Evolutionary conservation across 2,329 filamentous ascomycete species (phyloP).

Genomic region (Tolypocladium paradoxum): DNA sequence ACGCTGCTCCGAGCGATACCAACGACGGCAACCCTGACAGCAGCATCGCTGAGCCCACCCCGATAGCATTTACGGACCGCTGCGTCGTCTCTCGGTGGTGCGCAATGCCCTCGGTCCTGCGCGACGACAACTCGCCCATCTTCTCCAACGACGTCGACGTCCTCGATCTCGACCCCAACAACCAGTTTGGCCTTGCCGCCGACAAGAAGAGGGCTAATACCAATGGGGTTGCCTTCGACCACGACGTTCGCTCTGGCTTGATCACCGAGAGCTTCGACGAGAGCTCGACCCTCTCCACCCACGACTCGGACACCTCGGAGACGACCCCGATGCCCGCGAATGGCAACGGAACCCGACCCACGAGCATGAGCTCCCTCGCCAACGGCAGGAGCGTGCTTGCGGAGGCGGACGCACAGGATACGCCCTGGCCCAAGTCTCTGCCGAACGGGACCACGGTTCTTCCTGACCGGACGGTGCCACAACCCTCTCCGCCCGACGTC

Average conservation of each 20-base stretch:
- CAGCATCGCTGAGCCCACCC: background rate
- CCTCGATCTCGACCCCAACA: slow-evolving; percentile 31
- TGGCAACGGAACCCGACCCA: slow-evolving; percentile 30
- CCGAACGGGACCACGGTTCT: slow-evolving; percentile 17
- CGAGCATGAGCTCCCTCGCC: slow-evolving; percentile 49
- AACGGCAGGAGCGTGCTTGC: slow-evolving; percentile 39
- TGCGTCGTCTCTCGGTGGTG: background rate
- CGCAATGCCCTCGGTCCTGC: slow-evolving; percentile 45
- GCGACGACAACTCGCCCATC: slow-evolving; percentile 32
- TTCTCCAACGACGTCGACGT: slow-evolving; percentile 31
- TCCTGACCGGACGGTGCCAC: slow-evolving; percentile 18
- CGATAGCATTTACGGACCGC: background rate
- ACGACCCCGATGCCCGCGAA: slow-evolving; percentile 29
- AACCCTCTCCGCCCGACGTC: slow-evolving; percentile 6
- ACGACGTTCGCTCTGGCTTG: slow-evolving; percentile 30
- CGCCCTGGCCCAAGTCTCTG: slow-evolving; percentile 9
- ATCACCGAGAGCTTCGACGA: slow-evolving; percentile 44
- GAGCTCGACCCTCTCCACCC: slow-evolving; percentile 40
- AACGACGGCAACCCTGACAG: background rate
- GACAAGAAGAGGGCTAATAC: slow-evolving; percentile 25
- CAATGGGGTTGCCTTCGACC: slow-evolving; percentile 24
- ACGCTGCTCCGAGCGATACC: background rate
- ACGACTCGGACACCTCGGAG: slow-evolving; percentile 41
- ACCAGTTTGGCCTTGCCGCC: slow-evolving; percentile 22
- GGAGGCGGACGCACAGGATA: slow-evolving; percentile 17